Percentiles rank a stretch among this genome's conserved stretches.
Conservation (phyloP, 495 filamentous ascomycete species). For the Geopyxis carbonaria region DNA sequence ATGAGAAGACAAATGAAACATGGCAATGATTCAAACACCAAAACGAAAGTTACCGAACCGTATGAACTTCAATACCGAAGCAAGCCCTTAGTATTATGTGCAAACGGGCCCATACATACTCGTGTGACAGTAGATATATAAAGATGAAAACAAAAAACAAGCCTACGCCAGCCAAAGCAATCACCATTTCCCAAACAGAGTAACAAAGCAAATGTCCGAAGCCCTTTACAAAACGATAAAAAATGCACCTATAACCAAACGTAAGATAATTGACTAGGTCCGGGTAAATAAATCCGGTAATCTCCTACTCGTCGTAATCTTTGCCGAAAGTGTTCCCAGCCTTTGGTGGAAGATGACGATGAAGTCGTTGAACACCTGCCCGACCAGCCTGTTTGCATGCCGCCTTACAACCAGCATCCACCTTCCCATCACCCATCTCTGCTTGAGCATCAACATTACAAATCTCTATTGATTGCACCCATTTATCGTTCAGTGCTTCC, state of each 20-base stretch:
- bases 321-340: constrained; percentile 14
- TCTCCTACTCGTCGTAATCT: constrained; percentile 4
- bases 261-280: too few relatives aligned
- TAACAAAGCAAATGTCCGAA: too few relatives aligned
- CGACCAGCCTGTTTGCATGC: constrained; percentile 22
- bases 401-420: constrained; percentile 21
- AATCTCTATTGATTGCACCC: constrained; percentile 52
- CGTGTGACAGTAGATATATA: too few relatives aligned
- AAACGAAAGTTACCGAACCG: too few relatives aligned
- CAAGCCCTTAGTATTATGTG: too few relatives aligned
- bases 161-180: background rate
- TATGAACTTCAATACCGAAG: too few relatives aligned
- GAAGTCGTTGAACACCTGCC: constrained; percentile 23
- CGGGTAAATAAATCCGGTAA: too few relatives aligned
- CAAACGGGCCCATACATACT: too few relatives aligned
- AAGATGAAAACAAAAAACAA: background rate
- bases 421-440: constrained; percentile 21
- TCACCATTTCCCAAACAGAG: too few relatives aligned
- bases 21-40: too few relatives aligned
- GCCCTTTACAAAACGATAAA: too few relatives aligned
- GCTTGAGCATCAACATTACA: constrained; percentile 41
- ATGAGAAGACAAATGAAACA: too few relatives aligned
- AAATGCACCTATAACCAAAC: constrained; percentile 6
- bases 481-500: constrained; percentile 42
- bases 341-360: constrained; percentile 17